A percentile compares a stretch with the other conserved stretches of the same genome.
phyloP scores from a whole-genome alignment of 108 stramenopile genomes.

The Cyclotella baltica region DNA sequence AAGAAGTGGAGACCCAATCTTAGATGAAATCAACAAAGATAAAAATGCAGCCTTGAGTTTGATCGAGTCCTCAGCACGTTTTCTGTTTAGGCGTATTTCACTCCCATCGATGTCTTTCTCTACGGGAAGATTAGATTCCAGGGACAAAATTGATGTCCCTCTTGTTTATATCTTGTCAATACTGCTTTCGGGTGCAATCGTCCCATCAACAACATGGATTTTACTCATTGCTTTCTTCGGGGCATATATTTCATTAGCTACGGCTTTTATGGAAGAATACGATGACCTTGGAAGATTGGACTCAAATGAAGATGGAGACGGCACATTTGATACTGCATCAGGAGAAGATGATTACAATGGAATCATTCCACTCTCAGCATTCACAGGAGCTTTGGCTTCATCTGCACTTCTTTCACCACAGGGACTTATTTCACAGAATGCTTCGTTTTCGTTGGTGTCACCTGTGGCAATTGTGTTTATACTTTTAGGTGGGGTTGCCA shows the following conservation, averaged over 20 bases:
- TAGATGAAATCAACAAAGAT: not conserved
- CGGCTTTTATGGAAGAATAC: constrained; percentile 22
- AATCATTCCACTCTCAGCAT: constrained; percentile 22
- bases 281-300: constrained; percentile 1
- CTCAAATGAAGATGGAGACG: not conserved
- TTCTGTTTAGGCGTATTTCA: constrained; percentile 19
- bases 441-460: constrained; percentile 5
- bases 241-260: constrained; percentile 10
- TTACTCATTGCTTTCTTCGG: constrained; percentile 13
- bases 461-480: constrained; percentile 11
- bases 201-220: constrained; percentile 17
- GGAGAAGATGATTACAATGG: constrained; percentile 7
- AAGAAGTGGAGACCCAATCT: constrained; percentile 4
- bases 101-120: not conserved
- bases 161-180: constrained; percentile 12
- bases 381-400: constrained; percentile 27
- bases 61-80: not conserved
- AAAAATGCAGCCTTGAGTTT: constrained; percentile 3
- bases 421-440: constrained; percentile 12
- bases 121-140: not conserved
- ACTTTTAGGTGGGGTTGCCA: constrained; percentile 5
- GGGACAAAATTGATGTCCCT: not conserved
- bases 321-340: not conserved
- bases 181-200: not conserved
- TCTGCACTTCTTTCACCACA: constrained; percentile 18